A percentile compares a stretch with the other conserved stretches of the same genome.
These are phyloP conservation scores for Phalaenopsis hybrid DNA, from an alignment of 116 monocot species.

Conservation along the genomic window DNA sequence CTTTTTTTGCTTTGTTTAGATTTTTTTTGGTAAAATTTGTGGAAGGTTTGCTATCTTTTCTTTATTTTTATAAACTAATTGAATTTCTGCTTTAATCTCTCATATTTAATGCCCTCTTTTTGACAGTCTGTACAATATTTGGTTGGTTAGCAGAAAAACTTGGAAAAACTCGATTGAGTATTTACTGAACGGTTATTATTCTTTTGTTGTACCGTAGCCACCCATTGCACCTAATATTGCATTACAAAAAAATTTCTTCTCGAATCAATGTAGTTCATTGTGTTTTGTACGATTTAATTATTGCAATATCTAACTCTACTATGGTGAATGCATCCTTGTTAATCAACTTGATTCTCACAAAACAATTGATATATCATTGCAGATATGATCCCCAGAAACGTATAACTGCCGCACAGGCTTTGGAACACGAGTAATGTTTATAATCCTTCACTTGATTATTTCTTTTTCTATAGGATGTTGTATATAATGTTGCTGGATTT, in stretches of 20 bases:
- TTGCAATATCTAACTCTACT: not conserved
- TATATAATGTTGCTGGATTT: not conserved
- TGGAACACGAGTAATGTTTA: constrained; percentile 88
- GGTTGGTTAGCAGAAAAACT: not conserved
- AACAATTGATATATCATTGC: constrained; percentile 17
- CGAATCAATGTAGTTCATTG: not conserved
- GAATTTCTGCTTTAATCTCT: not conserved
- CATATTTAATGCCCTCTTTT: not conserved
- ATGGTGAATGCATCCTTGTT: not conserved
- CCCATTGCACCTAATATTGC: not conserved
- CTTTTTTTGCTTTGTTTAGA: not conserved
- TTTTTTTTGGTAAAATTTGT: not conserved
- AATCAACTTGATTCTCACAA: constrained; percentile 6
- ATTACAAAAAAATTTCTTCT: not conserved
- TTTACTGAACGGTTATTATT: not conserved
- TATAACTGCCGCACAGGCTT: constrained; percentile 79
- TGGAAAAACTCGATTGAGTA: not conserved
- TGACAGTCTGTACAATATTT: not conserved
- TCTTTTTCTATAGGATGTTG: constrained; percentile 1
- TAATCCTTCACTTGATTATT: constrained; percentile 9
- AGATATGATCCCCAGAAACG: constrained; percentile 93
- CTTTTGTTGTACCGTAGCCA: not conserved
- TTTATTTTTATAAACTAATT: not conserved
- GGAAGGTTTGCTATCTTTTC: not conserved
- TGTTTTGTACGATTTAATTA: not conserved